phyloP scores from a whole-genome alignment of 495 filamentous ascomycete genomes.

The Apodospora peruviana region DNA sequence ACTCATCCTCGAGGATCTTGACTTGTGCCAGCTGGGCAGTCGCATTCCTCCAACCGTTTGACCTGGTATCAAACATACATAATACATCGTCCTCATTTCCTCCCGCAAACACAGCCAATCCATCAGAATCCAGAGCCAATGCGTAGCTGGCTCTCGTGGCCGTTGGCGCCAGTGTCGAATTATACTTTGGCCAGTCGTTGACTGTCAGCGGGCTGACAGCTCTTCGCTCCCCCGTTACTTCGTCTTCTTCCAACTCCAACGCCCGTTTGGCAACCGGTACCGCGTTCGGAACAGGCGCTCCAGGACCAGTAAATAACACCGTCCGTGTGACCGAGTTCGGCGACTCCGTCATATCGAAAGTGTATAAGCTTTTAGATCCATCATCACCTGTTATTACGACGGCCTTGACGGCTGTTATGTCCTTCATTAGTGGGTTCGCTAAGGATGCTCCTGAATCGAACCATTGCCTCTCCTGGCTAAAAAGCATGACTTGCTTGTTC shows the following conservation, averaged over 20 bases:
- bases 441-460: constrained; percentile 55
- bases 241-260: constrained; percentile 18
- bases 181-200: constrained; percentile 72
- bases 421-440: constrained; percentile 49
- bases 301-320: constrained; percentile 45
- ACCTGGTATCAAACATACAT: constrained; percentile 72
- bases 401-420: constrained; percentile 46
- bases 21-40: constrained; percentile 55
- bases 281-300: constrained; percentile 37
- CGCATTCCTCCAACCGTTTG: constrained; percentile 79
- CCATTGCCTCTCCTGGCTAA: constrained; percentile 55
- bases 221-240: constrained; percentile 25
- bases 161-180: constrained; percentile 63
- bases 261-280: constrained; percentile 21
- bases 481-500: constrained; percentile 64
- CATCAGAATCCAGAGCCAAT: constrained; percentile 44
- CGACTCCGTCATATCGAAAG: constrained; percentile 67
- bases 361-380: constrained; percentile 76
- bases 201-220: constrained; percentile 35
- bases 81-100: constrained; percentile 62
- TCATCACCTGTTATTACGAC: constrained; percentile 64
- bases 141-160: constrained; percentile 44
- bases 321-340: constrained; percentile 74
- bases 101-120: constrained; percentile 71
- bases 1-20: constrained; percentile 25